Conservation (phyloP, 2,329 filamentous ascomycete genomes). For the Penicillium janthinellum region DNA sequence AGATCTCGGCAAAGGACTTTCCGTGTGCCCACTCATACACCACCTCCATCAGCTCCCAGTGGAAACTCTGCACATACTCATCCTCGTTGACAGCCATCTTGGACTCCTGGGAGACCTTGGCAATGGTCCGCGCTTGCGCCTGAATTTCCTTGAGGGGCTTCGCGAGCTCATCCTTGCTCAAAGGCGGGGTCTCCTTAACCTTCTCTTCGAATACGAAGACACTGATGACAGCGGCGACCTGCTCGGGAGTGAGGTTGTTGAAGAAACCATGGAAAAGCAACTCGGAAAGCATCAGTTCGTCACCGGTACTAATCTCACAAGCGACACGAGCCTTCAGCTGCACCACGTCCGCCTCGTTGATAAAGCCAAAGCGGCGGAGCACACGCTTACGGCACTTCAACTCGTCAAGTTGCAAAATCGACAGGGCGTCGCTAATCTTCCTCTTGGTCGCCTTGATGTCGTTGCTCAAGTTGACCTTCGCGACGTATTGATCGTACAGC, state of each 20-base stretch:
- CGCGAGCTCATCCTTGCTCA: slow-evolving; percentile 76
- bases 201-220: slow-evolving; percentile 99
- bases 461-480: slow-evolving; percentile 73
- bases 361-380: slow-evolving; percentile 88
- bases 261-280: slow-evolving; percentile 97
- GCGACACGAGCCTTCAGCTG: slow-evolving; percentile 96
- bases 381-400: slow-evolving; percentile 95
- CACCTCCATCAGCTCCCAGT: slow-evolving; percentile 96
- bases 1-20: slow-evolving; percentile 87
- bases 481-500: slow-evolving; percentile 83
- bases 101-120: slow-evolving; percentile 91
- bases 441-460: slow-evolving; percentile 89
- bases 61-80: slow-evolving; percentile 85
- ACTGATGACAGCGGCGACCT: slow-evolving; percentile 81
- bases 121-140: slow-evolving; percentile 80
- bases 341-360: slow-evolving; percentile 92
- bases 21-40: slow-evolving; percentile 91
- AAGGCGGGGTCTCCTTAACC: slow-evolving; percentile 68
- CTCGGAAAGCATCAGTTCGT: slow-evolving; percentile 90
- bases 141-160: slow-evolving; percentile 88
- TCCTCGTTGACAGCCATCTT: slow-evolving; percentile 95
- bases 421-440: slow-evolving; percentile 79
- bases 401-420: slow-evolving; percentile 91
- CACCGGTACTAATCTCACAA: slow-evolving; percentile 95
- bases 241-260: slow-evolving; percentile 88